Percentiles rank a stretch among this genome's conserved stretches.
Evolutionary conservation across 2,329 filamentous ascomycete species (phyloP).

Genomic region (Claviceps purpurea): DNA sequence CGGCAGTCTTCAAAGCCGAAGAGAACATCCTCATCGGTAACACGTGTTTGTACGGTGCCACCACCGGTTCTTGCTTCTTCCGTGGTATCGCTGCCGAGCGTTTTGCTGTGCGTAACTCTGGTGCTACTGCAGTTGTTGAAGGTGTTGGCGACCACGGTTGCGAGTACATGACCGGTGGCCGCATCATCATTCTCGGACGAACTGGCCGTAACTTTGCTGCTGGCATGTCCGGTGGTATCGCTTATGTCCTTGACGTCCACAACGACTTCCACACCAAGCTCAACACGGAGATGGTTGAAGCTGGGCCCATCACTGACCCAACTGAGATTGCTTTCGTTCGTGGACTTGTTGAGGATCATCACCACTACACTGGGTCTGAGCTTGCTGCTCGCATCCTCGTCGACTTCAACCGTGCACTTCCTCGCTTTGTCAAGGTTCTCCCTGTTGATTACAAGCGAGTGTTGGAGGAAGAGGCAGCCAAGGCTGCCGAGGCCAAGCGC

Average conservation of each 20-base stretch:
- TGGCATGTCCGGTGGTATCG: slow-evolving; percentile 97
- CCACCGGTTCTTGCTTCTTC: slow-evolving; percentile 87
- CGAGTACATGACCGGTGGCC: slow-evolving; percentile 98
- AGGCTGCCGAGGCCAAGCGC: slow-evolving; percentile 74
- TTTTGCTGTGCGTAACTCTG: slow-evolving; percentile 93
- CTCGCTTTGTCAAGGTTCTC: slow-evolving; percentile 84
- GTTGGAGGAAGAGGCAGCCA: slow-evolving; percentile 70
- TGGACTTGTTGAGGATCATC: slow-evolving; percentile 87
- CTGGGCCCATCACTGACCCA: slow-evolving; percentile 70
- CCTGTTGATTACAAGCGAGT: slow-evolving; percentile 95
- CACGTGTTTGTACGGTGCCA: slow-evolving; percentile 89
- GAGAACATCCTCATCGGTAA: slow-evolving; percentile 93
- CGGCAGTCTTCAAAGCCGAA: slow-evolving; percentile 87
- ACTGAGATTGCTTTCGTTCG: slow-evolving; percentile 82
- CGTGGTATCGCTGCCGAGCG: slow-evolving; percentile 91
- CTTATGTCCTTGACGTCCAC: slow-evolving; percentile 82
- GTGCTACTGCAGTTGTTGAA: slow-evolving; percentile 90
- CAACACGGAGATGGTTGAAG: slow-evolving; percentile 95
- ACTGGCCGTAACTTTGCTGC: slow-evolving; percentile 96
- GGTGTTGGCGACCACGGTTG: slow-evolving; percentile 93
- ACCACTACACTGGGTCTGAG: slow-evolving; percentile 95
- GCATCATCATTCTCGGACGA: slow-evolving; percentile 71
- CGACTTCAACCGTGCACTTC: slow-evolving; percentile 87
- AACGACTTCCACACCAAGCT: slow-evolving; percentile 85
- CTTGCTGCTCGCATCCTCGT: slow-evolving; percentile 81